Evolutionary conservation across 1,284 basidiomycete genomes (phyloP).

Genomic region (Phellopilus nigrolimitatus): DNA sequence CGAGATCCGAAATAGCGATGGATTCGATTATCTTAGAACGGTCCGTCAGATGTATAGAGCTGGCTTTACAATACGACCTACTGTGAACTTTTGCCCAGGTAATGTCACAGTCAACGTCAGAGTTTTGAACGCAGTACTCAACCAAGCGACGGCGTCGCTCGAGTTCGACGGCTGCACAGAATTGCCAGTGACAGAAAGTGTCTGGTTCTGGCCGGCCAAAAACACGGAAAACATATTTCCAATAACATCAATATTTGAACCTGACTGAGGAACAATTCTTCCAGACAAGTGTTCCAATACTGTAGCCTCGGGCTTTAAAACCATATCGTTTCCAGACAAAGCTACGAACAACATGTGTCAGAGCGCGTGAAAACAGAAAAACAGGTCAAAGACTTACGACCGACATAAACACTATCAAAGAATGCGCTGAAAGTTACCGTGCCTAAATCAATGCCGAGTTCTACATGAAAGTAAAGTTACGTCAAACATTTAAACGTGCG

Average conservation of each 20-base stretch:
- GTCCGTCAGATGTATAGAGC: neutral
- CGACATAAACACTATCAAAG: conserved; percentile 49
- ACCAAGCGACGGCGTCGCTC: conserved; percentile 52
- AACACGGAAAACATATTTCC: conserved; percentile 67
- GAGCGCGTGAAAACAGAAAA: too few species aligned
- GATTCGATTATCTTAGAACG: conserved; percentile 55
- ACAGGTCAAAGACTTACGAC: too few species aligned
- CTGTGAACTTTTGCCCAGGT: conserved; percentile 58
- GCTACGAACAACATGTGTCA: too few species aligned
- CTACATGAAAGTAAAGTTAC: conserved; percentile 28
- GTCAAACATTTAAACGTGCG: neutral
- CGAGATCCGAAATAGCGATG: conserved; percentile 59
- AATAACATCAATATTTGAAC: conserved; percentile 47
- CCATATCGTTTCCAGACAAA: conserved; percentile 45
- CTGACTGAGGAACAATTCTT: conserved; percentile 57
- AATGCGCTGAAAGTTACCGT: conserved; percentile 61
- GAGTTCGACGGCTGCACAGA: conserved; percentile 58
- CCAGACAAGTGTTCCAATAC: conserved; percentile 56
- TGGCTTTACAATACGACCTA: conserved; percentile 19
- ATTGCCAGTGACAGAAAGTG: conserved; percentile 55
- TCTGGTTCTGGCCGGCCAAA: conserved; percentile 62
- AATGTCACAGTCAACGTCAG: conserved; percentile 59
- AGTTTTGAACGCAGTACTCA: conserved; percentile 67
- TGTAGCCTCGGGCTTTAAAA: conserved; percentile 47
- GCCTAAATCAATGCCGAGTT: conserved; percentile 71